A percentile compares a stretch with the other conserved stretches of the same genome.
These are phyloP conservation scores for Cladosporium halotolerans DNA, from an alignment of 2,329 filamentous ascomycete species.

Conservation along the genomic window DNA sequence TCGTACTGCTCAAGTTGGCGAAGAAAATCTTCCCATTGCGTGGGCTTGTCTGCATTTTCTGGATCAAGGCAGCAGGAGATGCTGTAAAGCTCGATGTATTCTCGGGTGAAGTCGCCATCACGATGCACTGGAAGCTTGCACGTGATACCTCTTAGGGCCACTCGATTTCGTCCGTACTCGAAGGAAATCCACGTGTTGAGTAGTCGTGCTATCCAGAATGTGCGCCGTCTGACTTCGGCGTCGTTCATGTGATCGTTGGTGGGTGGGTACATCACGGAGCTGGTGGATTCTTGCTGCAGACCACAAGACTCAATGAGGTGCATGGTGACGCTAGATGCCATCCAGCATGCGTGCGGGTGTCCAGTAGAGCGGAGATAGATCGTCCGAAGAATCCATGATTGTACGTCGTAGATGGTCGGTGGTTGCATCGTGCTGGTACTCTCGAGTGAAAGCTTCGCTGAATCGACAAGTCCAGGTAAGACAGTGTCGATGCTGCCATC, in stretches of 20 bases:
- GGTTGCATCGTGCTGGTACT: conserved; percentile 29
- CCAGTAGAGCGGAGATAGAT: conserved; percentile 50
- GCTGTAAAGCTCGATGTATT: conserved; percentile 49
- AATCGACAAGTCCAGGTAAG: conserved; percentile 25
- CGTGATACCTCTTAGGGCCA: conserved; percentile 43
- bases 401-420: conserved; percentile 37
- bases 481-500: conserved; percentile 23
- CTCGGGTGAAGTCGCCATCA: conserved; percentile 39
- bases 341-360: conserved; percentile 50
- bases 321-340: conserved; percentile 53
- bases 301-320: conserved; percentile 52
- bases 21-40: conserved; percentile 30
- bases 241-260: conserved; percentile 19
- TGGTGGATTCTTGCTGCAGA: conserved; percentile 37
- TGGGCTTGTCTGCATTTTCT: conserved; percentile 28
- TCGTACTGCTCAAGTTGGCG: conserved; percentile 27
- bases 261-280: conserved; percentile 21
- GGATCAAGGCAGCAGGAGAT: conserved; percentile 51
- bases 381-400: conserved; percentile 49
- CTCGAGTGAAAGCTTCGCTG: conserved; percentile 43
- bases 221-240: conserved; percentile 24
- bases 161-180: conserved; percentile 51
- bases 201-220: conserved; percentile 48
- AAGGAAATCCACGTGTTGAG: conserved; percentile 56
- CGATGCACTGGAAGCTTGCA: conserved; percentile 35